These are phyloP conservation scores for Amaranthus palmeri DNA, from an alignment of 148 eudicot genomes.

Conservation along the genomic window DNA sequence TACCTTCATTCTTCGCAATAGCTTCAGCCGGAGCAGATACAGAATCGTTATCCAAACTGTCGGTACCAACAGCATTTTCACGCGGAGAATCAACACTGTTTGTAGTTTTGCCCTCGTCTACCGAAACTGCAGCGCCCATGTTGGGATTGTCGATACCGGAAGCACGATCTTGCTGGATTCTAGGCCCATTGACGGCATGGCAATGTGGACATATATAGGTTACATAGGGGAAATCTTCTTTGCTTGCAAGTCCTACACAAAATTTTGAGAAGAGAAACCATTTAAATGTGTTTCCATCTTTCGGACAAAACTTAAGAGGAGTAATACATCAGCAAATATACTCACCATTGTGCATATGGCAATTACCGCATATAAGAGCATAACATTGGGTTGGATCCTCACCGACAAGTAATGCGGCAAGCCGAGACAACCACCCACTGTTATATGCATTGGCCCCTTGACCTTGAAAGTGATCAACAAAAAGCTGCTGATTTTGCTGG, in stretches of 20 bases:
- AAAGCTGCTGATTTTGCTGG: slow-evolving; percentile 42
- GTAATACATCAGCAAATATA: slow-evolving; percentile 9
- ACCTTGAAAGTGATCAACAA: slow-evolving; percentile 61
- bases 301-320: neutral
- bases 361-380: slow-evolving; percentile 93
- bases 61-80: slow-evolving; percentile 19
- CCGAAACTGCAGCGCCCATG: slow-evolving; percentile 21
- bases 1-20: slow-evolving; percentile 22
- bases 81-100: slow-evolving; percentile 24
- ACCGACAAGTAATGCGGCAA: slow-evolving; percentile 92
- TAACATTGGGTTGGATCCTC: slow-evolving; percentile 95
- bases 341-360: slow-evolving; percentile 97
- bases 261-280: neutral
- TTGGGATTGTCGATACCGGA: slow-evolving; percentile 31
- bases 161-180: slow-evolving; percentile 35
- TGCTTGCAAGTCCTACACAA: slow-evolving; percentile 79
- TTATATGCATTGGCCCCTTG: slow-evolving; percentile 44
- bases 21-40: slow-evolving; percentile 25
- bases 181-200: slow-evolving; percentile 72
- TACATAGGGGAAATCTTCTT: slow-evolving; percentile 78
- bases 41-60: slow-evolving; percentile 16
- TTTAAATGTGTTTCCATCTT: neutral
- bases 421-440: slow-evolving; percentile 78
- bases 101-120: slow-evolving; percentile 25
- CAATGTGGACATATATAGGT: slow-evolving; percentile 96